These are phyloP conservation scores for Backusella australiensis DNA, from an alignment of 192 early-diverging fungal genomes.

Conservation along the genomic window DNA sequence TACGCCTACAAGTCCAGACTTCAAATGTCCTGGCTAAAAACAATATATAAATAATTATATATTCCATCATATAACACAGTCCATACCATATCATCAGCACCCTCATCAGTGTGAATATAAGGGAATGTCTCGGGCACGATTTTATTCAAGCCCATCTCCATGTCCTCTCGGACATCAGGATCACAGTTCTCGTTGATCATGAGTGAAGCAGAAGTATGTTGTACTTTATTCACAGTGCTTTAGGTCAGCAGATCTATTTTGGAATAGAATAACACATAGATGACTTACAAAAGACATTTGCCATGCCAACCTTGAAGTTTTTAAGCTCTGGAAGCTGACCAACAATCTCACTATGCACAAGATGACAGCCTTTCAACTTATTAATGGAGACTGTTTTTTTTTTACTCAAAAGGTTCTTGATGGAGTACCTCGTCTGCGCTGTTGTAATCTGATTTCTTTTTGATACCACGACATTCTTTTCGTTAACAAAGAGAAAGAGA, in stretches of 20 bases:
- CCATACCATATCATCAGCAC: conserved; percentile 81
- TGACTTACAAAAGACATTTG: conserved; percentile 75
- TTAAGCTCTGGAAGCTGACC: conserved; percentile 61
- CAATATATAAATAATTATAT: not conserved
- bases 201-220: conserved; percentile 89
- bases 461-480: conserved; percentile 70
- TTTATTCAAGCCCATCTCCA: conserved; percentile 84
- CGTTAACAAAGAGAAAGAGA: conserved; percentile 49
- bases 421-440: conserved; percentile 43
- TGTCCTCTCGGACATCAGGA: conserved; percentile 69
- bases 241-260: not conserved
- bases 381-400: not conserved
- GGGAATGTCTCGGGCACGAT: conserved; percentile 77
- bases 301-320: conserved; percentile 73
- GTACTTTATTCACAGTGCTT: conserved; percentile 44
- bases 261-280: not conserved
- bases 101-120: conserved; percentile 84
- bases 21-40: conserved; percentile 79
- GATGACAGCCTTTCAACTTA: conserved; percentile 62
- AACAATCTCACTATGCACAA: conserved; percentile 70
- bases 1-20: conserved; percentile 77
- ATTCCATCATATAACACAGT: not conserved
- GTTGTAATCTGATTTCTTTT: conserved; percentile 54
- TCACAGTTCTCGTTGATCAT: conserved; percentile 89
- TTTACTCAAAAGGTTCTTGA: not conserved